Base-by-base conservation (phyloP, 2,329 filamentous ascomycete genomes). In the Xylariales sp. region DNA sequence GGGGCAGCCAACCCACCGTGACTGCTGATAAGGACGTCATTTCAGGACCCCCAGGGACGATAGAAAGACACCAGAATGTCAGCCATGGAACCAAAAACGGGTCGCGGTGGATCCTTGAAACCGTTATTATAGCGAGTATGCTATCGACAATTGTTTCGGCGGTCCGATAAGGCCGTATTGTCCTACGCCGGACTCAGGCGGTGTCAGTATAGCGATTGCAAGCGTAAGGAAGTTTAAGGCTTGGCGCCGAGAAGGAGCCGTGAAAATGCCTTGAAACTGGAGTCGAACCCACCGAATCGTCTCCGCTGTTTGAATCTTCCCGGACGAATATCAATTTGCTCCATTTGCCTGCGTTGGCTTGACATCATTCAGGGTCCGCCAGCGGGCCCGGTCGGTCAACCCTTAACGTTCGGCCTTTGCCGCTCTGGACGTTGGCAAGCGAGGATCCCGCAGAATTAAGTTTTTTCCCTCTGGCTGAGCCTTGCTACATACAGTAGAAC, bases 201-300 rank as follows among this genome's bases (percentile, higher is more conserved):
- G 29, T 21, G 29, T 40, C 29, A 14, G 38, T 40, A 14, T 18
- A 16, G 29, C 15, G 20, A 32, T 29, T 19, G 29, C 33, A 27
- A 19, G 16, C 8, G 29, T 39, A 20, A 19, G 27, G 21, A 31
- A 19, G 24, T 39, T 31, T 39, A 27, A 39, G 24, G 36, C 31
- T 33, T 22, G 34, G 20, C 25, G 25, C 44, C 44, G 44, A 46
- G 27, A 46, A 46, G 40, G 40, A 46, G 44, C 44, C 44, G 44
- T 46, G 35, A 38, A 36, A 40, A 43, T 35, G 38, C 40, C 44
- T 37, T 35, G 33, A 18, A 18, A 33, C 14, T 38, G 40, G 40
- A 27, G 11, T 24, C 31, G 18, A 25, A 9, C 20, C 44, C 44
- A 46, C 44, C 24, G 22, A 25, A 31, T 29, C 31, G 25, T 10